Conservation (phyloP, 805 yeast genomes). For the Dipodascus albidus region DNA sequence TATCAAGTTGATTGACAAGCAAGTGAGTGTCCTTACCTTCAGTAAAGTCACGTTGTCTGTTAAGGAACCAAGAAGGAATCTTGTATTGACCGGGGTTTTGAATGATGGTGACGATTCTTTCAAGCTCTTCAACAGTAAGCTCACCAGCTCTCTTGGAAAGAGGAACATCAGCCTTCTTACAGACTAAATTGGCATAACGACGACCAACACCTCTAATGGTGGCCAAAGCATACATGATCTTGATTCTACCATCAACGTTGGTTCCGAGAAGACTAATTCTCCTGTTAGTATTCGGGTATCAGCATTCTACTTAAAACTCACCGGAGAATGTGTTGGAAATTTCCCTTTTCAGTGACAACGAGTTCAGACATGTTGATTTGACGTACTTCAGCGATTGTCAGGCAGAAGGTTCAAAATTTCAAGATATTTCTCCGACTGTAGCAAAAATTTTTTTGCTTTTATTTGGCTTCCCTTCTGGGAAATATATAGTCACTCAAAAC, state of each 20-base stretch:
- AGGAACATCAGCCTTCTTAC: slow-evolving; percentile 99
- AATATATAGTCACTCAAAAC: background rate
- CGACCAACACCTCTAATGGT: slow-evolving; percentile 99
- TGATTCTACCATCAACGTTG: slow-evolving; percentile 99
- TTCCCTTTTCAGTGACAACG: slow-evolving; percentile 98
- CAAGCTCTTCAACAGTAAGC: slow-evolving; percentile 99
- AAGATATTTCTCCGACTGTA: background rate
- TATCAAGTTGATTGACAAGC: slow-evolving; percentile 97
- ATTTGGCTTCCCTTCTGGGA: background rate
- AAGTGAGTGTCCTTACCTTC: slow-evolving; percentile 99
- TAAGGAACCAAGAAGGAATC: slow-evolving; percentile 99
- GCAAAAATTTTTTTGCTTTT: background rate
- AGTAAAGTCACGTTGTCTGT: slow-evolving; percentile 96
- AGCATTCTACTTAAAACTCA: slow-evolving; percentile 50
- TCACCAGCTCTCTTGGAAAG: slow-evolving; percentile 99
- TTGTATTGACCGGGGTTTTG: slow-evolving; percentile 99
- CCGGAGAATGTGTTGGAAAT: slow-evolving; percentile 99
- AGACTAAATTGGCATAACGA: slow-evolving; percentile 99
- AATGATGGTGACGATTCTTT: slow-evolving; percentile 98
- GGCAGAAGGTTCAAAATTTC: slow-evolving; percentile 1
- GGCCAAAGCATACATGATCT: slow-evolving; percentile 99
- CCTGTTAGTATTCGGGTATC: background rate
- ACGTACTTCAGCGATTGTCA: slow-evolving; percentile 1
- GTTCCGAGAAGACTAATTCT: slow-evolving; percentile 87
- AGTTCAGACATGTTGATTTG: slow-evolving; percentile 59